These are phyloP conservation scores for Colletotrichum lentis DNA, from an alignment of 2,329 filamentous ascomycete species.

Conservation along the genomic window DNA sequence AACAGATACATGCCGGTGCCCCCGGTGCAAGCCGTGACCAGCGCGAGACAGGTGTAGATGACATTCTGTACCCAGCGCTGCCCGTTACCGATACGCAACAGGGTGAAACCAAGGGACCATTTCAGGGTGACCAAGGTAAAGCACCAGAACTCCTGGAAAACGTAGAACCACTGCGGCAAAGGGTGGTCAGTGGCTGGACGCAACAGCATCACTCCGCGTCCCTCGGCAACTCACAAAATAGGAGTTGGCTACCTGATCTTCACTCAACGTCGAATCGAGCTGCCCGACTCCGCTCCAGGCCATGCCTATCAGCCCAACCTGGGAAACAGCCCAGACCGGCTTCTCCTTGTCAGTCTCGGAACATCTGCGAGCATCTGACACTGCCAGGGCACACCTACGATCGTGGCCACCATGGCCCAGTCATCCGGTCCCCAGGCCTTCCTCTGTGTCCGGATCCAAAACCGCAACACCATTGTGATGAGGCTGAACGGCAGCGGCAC, in stretches of 20 bases:
- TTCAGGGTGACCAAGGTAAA: slow-evolving; percentile 31
- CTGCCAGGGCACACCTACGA: slow-evolving; percentile 17
- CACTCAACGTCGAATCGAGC: slow-evolving; percentile 17
- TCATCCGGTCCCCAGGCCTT: slow-evolving; percentile 36
- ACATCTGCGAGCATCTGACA: too few species aligned
- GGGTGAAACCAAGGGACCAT: slow-evolving; percentile 32
- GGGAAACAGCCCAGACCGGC: slow-evolving; percentile 25
- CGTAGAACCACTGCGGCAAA: slow-evolving; percentile 27
- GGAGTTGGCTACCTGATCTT: slow-evolving; percentile 14
- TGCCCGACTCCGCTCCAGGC: slow-evolving; percentile 36
- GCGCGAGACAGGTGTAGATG: slow-evolving; percentile 26
- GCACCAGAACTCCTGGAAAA: slow-evolving; percentile 35
- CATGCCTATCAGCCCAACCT: slow-evolving; percentile 30
- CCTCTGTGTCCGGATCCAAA: slow-evolving; percentile 31
- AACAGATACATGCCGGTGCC: slow-evolving; percentile 37
- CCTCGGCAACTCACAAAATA: slow-evolving; percentile 23
- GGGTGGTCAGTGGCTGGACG: neutral
- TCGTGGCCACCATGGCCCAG: slow-evolving; percentile 33
- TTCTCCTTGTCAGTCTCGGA: slow-evolving; percentile 6
- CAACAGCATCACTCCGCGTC: accelerated
- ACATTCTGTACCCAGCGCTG: slow-evolving; percentile 32
- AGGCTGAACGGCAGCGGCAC: slow-evolving; percentile 28
- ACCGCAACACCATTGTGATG: slow-evolving; percentile 21
- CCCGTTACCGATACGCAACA: slow-evolving; percentile 29
- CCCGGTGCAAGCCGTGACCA: slow-evolving; percentile 31